These are phyloP conservation scores for Skeletonema marinoi DNA, from an alignment of 108 stramenopile genomes.

Conservation along the genomic window DNA sequence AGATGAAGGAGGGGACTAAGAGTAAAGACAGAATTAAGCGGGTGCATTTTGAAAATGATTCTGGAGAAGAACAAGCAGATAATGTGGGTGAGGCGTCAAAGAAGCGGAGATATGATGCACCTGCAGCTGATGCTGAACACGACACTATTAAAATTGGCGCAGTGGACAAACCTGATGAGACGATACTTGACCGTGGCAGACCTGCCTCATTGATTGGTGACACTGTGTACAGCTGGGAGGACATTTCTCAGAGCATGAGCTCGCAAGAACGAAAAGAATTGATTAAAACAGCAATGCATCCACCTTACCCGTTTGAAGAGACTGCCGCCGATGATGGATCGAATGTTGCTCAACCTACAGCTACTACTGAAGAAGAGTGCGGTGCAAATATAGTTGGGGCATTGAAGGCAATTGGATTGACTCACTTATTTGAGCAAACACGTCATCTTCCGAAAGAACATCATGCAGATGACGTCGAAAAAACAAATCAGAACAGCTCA, in stretches of 20 bases:
- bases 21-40: neutral
- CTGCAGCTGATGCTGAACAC: slow-evolving; percentile 2
- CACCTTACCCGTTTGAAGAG: slow-evolving; percentile 27
- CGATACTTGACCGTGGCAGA: slow-evolving; percentile 1
- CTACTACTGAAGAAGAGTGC: neutral
- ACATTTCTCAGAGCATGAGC: slow-evolving; percentile 22
- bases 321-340: neutral
- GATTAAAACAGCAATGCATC: slow-evolving; percentile 24
- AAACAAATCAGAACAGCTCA: neutral
- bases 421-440: slow-evolving; percentile 48
- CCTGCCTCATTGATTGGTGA: slow-evolving; percentile 25
- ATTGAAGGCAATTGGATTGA: slow-evolving; percentile 28
- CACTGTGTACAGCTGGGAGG: slow-evolving; percentile 10
- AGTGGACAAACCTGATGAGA: neutral
- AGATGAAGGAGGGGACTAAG: neutral
- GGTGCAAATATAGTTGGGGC: slow-evolving; percentile 30
- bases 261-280: slow-evolving; percentile 18
- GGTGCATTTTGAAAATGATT: neutral
- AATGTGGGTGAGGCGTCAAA: neutral
- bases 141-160: neutral
- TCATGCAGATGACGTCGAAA: neutral
- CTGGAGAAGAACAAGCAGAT: neutral
- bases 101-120: slow-evolving; percentile 11
- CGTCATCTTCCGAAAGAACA: neutral
- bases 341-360: neutral